Evolutionary conservation across 257 asterid genomes (phyloP).

Genomic region (Gentiana macrophylla): DNA sequence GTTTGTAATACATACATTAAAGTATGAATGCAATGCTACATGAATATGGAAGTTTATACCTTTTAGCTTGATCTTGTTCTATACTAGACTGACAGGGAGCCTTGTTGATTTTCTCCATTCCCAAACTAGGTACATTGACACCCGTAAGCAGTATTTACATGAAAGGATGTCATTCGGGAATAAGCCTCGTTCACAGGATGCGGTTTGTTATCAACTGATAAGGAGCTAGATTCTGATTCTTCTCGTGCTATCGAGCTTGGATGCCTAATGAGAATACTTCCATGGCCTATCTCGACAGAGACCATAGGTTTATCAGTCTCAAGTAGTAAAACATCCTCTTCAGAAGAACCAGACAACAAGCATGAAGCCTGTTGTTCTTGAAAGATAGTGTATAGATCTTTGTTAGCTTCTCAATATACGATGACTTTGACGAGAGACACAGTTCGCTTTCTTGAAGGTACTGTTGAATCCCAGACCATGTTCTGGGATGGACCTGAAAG

Average conservation of each 20-base stretch:
- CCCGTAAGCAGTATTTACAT: conserved; percentile 23
- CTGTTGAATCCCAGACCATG: conserved; percentile 56
- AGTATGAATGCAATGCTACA: not conserved
- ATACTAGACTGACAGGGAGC: conserved; percentile 33
- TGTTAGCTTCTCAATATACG: conserved; percentile 82
- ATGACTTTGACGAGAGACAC: conserved; percentile 66
- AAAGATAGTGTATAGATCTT: conserved; percentile 82
- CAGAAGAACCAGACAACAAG: conserved; percentile 55
- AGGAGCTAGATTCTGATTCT: conserved; percentile 97
- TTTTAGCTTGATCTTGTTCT: conserved; percentile 44
- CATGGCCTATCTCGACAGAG: conserved; percentile 96
- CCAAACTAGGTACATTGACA: conserved; percentile 15
- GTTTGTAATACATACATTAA: not conserved
- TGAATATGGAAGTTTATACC: conserved; percentile 24
- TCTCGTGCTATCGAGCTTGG: conserved; percentile 69
- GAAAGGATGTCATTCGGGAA: conserved; percentile 33
- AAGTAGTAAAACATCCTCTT: conserved; percentile 79
- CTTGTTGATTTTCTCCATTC: conserved; percentile 28
- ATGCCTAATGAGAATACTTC: conserved; percentile 93
- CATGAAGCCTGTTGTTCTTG: conserved; percentile 78
- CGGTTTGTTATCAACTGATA: conserved; percentile 69
- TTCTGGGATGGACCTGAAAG: conserved; percentile 72
- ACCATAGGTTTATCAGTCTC: conserved; percentile 88
- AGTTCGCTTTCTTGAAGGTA: conserved; percentile 90
- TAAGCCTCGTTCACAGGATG: conserved; percentile 29